A percentile compares a stretch with the other conserved stretches of the same genome.
phyloP scores from a whole-genome alignment of 2,329 filamentous ascomycete species.

The Coniochaeta prunicola region DNA sequence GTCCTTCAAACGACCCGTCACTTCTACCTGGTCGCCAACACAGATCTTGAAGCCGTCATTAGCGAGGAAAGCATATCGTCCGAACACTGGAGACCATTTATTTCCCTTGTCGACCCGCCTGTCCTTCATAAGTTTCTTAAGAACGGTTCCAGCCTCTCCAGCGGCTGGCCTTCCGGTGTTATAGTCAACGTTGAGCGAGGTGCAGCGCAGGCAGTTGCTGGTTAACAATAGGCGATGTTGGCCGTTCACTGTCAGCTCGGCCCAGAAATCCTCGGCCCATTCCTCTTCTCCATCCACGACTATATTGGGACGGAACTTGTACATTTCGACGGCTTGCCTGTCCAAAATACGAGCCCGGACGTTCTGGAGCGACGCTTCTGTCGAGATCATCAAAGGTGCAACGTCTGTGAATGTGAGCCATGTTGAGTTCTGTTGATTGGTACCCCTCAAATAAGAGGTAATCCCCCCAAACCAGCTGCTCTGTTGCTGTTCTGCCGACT shows the following conservation, averaged over 20 bases:
- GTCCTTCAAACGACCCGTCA: constrained; percentile 41
- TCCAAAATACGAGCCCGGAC: constrained; percentile 50
- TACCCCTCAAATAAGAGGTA: constrained; percentile 16
- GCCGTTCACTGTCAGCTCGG: constrained; percentile 41
- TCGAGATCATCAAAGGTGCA: constrained; percentile 68
- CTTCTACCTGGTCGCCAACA: constrained; percentile 49
- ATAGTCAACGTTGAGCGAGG: constrained; percentile 67
- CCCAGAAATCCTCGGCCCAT: constrained; percentile 71
- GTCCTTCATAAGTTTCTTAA: constrained; percentile 65
- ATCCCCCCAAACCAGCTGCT: constrained; percentile 27
- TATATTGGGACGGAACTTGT: constrained; percentile 67
- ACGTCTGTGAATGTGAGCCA: constrained; percentile 66
- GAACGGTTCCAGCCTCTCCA: constrained; percentile 50
- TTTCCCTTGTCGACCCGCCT: constrained; percentile 62
- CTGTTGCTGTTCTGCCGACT: constrained; percentile 10
- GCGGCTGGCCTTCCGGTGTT: constrained; percentile 50
- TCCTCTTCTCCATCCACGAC: constrained; percentile 53
- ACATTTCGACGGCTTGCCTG: constrained; percentile 48
- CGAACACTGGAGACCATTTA: constrained; percentile 65
- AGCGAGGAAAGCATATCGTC: constrained; percentile 59
- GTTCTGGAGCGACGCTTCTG: constrained; percentile 60
- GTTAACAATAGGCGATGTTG: constrained; percentile 46
- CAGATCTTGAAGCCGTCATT: constrained; percentile 27
- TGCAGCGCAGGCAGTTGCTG: constrained; percentile 62
- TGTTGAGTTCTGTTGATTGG: constrained; percentile 15